Base-by-base conservation (phyloP, 495 filamentous ascomycete genomes). In the Podospora fimiseda region DNA sequence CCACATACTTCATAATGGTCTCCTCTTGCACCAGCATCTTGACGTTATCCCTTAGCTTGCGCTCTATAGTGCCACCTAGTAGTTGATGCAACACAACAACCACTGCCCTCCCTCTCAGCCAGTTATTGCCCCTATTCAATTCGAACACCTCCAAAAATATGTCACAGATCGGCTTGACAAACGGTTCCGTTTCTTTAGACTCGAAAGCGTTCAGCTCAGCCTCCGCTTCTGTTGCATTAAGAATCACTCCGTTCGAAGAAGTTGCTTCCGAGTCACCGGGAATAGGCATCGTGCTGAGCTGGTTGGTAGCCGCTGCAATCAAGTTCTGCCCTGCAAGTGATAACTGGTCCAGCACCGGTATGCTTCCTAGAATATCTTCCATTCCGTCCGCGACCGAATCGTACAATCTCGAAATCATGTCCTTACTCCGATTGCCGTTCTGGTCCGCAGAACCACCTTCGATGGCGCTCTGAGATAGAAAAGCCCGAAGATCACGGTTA, bases 91-190 rank as follows among this genome's bases (percentile, higher is more conserved):
- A 54, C 73, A 96, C 92, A 62, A 94, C 89, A 22, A 99, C 92
- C 1, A 97, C 94, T 13, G 94, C 93, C 15, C 94, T 83, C 8
- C 93, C 94, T 15, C 94, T 87, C 5, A 99, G 80, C 86, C 86
- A 90, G 65, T 94, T 97, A 67, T 91, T 95, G 15, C 90, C 91
- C 23, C 84, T 82, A 63, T 96, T 95, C 21, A 97, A 79, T 64
- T 96, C 90, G 66, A 99, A 99, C 9, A 89, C 78, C 71, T 97
- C 94, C 37, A 97, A 82, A 67, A 99, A 99, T 48, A 97, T 80
- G 67, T 99, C 93, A 68, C 90, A 96, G 56, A 99, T 95, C 7
- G 94, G 94, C 62, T 95, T 97, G 57, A 99, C 90, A 67, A 99
- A 96, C 6, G 94, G 94, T 62, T 95, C 89, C 0, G 89, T 74